Conservation (phyloP, 2,329 filamentous ascomycete species). For the Colletotrichum lupini region DNA sequence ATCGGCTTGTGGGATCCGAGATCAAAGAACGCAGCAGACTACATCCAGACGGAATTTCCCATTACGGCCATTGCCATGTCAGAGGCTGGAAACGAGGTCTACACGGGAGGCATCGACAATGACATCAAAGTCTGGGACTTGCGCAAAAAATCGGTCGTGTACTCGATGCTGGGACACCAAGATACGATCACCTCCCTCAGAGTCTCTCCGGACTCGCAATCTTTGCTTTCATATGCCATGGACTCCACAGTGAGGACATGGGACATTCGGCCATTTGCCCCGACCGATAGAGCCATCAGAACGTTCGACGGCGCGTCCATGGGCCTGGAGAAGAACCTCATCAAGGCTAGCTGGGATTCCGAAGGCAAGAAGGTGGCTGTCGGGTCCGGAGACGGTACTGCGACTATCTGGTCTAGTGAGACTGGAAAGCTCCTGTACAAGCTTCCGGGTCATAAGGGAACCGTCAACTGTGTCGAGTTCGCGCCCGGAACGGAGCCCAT, state of each 20-base stretch:
- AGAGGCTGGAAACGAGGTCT: constrained; percentile 95
- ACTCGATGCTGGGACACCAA: constrained; percentile 88
- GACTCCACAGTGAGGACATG: constrained; percentile 94
- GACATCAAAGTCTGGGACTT: constrained; percentile 98
- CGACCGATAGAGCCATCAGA: constrained; percentile 83
- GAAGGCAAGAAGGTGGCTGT: constrained; percentile 88
- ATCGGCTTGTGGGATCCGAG: constrained; percentile 97
- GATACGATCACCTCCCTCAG: constrained; percentile 92
- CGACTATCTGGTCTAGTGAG: constrained; percentile 89
- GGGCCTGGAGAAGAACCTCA: constrained; percentile 91
- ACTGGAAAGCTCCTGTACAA: constrained; percentile 95
- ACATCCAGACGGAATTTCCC: constrained; percentile 91
- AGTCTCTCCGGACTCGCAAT: constrained; percentile 93
- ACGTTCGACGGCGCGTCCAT: constrained; percentile 93
- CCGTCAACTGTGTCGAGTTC: constrained; percentile 94
- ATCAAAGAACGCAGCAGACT: constrained; percentile 87
- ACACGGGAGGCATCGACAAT: constrained; percentile 94
- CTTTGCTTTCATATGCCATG: constrained; percentile 90
- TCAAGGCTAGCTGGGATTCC: constrained; percentile 89
- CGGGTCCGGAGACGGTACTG: constrained; percentile 89
- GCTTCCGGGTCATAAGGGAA: constrained; percentile 92
- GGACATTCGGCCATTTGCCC: constrained; percentile 96
- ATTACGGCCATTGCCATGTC: constrained; percentile 92
- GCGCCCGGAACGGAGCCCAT: constrained; percentile 87
- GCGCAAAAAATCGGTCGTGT: constrained; percentile 88